phyloP scores from a whole-genome alignment of 2,329 filamentous ascomycete species.

The Trichoderma polysporum region DNA sequence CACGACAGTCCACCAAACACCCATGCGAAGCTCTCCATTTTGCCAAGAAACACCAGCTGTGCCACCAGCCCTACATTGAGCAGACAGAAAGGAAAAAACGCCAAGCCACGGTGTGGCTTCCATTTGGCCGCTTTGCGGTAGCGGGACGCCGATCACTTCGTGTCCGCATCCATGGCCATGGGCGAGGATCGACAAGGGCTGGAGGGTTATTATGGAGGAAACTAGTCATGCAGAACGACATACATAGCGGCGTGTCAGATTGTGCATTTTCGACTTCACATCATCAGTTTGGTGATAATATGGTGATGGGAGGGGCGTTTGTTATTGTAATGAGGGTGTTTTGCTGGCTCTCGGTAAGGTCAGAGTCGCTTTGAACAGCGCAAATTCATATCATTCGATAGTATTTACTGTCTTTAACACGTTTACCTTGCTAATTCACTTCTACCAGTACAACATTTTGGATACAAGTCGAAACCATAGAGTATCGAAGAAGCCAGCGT shows the following conservation, averaged over 20 bases:
- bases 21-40: not conserved
- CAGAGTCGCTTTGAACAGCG: not conserved
- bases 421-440: not conserved
- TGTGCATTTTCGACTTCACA: conserved; percentile 5
- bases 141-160: conserved; percentile 5
- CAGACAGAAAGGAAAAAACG: not conserved
- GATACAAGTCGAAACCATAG: not conserved
- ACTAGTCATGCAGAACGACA: conserved; percentile 9
- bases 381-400: too few relatives aligned
- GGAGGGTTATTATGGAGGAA: not conserved
- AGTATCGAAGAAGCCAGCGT: not conserved
- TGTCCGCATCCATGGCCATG: conserved; percentile 3
- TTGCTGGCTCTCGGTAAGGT: fast-evolving
- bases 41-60: not conserved
- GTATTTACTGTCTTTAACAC: not conserved
- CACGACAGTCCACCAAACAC: not conserved
- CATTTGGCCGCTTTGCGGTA: not conserved
- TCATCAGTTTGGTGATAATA: not conserved
- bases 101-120: not conserved
- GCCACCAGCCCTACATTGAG: not conserved
- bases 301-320: not conserved
- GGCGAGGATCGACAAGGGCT: conserved; percentile 1
- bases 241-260: not conserved
- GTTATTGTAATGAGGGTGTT: not conserved
- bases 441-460: too few relatives aligned